Evolutionary conservation across 371 early-diverging fungal genomes (phyloP), one percentile per base, ranked within the genome.

Genomic region (Mucor saturninus): DNA sequence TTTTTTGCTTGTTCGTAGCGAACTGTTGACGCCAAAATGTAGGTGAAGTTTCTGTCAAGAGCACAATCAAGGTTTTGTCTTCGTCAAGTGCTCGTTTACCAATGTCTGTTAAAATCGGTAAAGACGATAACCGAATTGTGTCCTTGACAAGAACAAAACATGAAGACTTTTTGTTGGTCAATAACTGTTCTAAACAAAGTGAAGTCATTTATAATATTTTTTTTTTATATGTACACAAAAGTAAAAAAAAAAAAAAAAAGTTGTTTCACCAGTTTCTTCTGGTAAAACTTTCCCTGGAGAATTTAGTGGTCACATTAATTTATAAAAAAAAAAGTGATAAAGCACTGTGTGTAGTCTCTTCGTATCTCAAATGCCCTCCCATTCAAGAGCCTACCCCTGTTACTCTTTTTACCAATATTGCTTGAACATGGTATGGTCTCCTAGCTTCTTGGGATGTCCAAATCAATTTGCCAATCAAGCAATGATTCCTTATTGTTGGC

Each of bases 21-120:
- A 60, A 69, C 15, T 43, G 49, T 10, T 48, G 37, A 15, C 37
- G 32, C 76, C 76, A 79, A 21, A 52, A 53, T n/a, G 30, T 46
- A 4, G 81, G 78, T 50, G 74, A 75, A 9, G 74, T 72, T 45
- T 80, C 81, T 35, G 81, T 72, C 50, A 74, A 55, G 1, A 80
- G 35, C 1, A 68, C 69, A 42, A 80, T 62, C 29, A 80, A 31
- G 5, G 52, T 54, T 26, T 72, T 66, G 50, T 71, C 59, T 2
- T 71, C 54, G 26, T 32, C 55, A 14, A 74, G 62, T 9, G 77
- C 72, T 4, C 71, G 59, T 38, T 54, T 39, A 39, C 67, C 62
- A 40, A 75, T 71, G 30, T 73, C 71, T 4, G 51, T 39, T 9
- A 80, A 59, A 1, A 80, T 46, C 2, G 77, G 67, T 5, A 72